A percentile compares a stretch with the other conserved stretches of the same genome.
Evolutionary conservation across 2,329 filamentous ascomycete species (phyloP).

Genomic region (Diaporthe ampelina): DNA sequence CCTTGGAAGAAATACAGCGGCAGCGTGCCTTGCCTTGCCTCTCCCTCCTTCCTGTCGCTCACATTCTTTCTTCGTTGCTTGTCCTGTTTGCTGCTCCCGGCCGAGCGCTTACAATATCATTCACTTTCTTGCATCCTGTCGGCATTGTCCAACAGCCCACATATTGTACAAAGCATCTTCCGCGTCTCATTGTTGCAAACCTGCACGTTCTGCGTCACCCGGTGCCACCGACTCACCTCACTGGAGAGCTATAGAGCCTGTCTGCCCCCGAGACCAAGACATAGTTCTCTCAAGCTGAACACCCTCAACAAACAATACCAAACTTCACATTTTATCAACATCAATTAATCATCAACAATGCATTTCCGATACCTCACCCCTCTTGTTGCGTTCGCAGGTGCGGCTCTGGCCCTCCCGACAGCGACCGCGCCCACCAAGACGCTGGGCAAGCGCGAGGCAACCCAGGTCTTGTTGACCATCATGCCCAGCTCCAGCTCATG

Average conservation of each 20-base stretch:
- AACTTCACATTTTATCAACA: not conserved
- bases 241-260: not conserved
- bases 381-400: constrained; percentile 47
- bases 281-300: not conserved
- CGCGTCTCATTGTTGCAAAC: not conserved
- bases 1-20: not conserved
- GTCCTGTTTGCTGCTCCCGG: constrained; percentile 31
- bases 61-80: constrained; percentile 26
- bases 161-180: constrained; percentile 24
- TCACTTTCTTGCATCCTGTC: not conserved
- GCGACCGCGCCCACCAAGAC: constrained; percentile 32
- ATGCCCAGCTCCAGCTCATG: constrained; percentile 71
- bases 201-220: not conserved
- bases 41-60: not conserved
- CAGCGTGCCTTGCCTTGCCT: constrained; percentile 8
- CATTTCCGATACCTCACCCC: constrained; percentile 46
- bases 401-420: constrained; percentile 46
- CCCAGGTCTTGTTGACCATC: constrained; percentile 63
- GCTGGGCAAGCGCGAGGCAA: constrained; percentile 46
- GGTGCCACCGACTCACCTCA: not conserved
- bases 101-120: constrained; percentile 30
- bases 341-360: constrained; percentile 45
- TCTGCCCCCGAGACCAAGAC: not conserved
- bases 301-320: not conserved
- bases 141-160: not conserved